Conservation (phyloP, 768 basidiomycete species). For the Pulveroboletus sp. region DNA sequence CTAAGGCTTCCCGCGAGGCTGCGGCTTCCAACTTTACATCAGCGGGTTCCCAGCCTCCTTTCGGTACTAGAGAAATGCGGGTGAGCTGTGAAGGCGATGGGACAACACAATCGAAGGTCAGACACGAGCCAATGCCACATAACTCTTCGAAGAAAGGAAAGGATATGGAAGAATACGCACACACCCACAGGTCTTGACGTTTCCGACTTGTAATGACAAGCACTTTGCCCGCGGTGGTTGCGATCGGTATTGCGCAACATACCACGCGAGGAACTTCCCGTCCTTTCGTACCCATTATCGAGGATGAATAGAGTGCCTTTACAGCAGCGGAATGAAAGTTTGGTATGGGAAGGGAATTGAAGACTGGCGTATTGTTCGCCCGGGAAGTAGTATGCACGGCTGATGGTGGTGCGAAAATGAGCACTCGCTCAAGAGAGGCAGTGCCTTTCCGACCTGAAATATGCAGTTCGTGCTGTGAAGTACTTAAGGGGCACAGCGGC, state of each 20-base stretch:
- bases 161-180: conserved; percentile 51
- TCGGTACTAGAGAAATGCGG: conserved; percentile 58
- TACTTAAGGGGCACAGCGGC: conserved; percentile 10
- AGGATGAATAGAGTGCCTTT: conserved; percentile 2
- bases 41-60: conserved; percentile 85
- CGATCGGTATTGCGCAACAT: conserved; percentile 86
- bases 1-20: conserved; percentile 86
- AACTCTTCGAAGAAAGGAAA: background rate
- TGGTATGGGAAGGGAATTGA: background rate
- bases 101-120: background rate
- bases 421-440: background rate
- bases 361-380: background rate
- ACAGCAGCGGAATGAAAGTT: conserved; percentile 1
- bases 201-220: conserved; percentile 84
- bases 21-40: conserved; percentile 82
- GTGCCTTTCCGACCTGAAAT: conserved; percentile 10
- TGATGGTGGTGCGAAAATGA: conserved; percentile 11
- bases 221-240: conserved; percentile 67
- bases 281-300: conserved; percentile 60
- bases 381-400: background rate
- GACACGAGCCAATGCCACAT: conserved; percentile 1
- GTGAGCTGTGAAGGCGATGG: conserved; percentile 5
- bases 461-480: conserved; percentile 4
- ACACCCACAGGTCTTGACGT: conserved; percentile 76
- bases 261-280: conserved; percentile 79